These are phyloP conservation scores for Bryoglossum gracile DNA, from an alignment of 495 filamentous ascomycete genomes.

Conservation along the genomic window DNA sequence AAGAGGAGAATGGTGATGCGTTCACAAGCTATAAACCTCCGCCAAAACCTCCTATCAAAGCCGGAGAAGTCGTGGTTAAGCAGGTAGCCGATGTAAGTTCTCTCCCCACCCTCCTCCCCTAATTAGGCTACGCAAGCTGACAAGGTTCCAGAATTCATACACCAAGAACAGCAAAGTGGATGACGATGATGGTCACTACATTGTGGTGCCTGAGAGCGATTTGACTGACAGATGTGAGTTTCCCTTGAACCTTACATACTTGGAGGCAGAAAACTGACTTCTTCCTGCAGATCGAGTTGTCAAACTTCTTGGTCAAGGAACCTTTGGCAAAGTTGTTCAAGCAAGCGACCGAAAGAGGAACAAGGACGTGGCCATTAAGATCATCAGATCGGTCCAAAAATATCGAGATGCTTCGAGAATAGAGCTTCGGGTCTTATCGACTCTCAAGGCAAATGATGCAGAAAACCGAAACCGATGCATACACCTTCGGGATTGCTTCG, in stretches of 20 bases:
- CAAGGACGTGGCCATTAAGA: constrained; percentile 86
- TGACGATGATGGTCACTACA: constrained; percentile 95
- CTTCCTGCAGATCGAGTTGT: constrained; percentile 67
- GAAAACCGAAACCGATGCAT: constrained; percentile 95
- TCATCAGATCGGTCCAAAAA: constrained; percentile 96
- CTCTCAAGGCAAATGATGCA: constrained; percentile 80
- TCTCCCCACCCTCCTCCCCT: background rate
- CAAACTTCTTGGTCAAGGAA: constrained; percentile 88
- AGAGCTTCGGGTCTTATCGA: constrained; percentile 86
- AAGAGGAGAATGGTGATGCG: constrained; percentile 59
- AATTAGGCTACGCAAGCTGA: constrained; percentile 14
- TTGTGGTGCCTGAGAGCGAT: constrained; percentile 74
- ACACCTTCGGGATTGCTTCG: constrained; percentile 93
- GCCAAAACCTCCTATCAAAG: constrained; percentile 81
- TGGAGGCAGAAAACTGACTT: too few relatives aligned
- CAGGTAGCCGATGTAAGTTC: constrained; percentile 74
- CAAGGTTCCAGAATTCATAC: constrained; percentile 32
- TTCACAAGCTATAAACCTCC: constrained; percentile 78
- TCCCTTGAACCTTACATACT: too few relatives aligned
- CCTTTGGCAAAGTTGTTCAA: constrained; percentile 96
- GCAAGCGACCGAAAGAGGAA: constrained; percentile 70
- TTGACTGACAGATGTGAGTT: constrained; percentile 88
- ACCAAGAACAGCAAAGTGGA: constrained; percentile 60
- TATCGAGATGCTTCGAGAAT: constrained; percentile 97
- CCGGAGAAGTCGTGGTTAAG: constrained; percentile 79